Base-by-base conservation (phyloP, 768 basidiomycete species). In the Serpula lacrymans region DNA sequence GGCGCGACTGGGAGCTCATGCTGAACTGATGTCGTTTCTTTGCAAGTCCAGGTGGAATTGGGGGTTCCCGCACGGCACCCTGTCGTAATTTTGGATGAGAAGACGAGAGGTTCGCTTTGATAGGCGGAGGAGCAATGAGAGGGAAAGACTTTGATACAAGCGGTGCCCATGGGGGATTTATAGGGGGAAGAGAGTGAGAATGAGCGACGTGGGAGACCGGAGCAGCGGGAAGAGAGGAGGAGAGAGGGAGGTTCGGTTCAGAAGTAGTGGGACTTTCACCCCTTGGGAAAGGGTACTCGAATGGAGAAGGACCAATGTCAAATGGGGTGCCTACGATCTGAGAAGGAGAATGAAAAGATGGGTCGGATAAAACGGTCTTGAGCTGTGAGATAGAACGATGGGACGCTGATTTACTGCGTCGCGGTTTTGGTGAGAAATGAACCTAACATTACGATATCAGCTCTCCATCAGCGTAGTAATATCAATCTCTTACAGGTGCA, bases 141-240 rank as follows among this genome's bases (percentile, higher is more conserved):
- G 62, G 60, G 17, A 62, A 62, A 1, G 62, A 57, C 38, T 63
- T 64, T 32, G 52, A 39, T 11, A 33, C 24, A 53, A 16, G 42
- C 62, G 60, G 1, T 14, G 57, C 52, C 60, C 60, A 62, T 2
- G 48, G 40, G 0, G 59, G 57, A 26, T 16, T 55, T 54, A 5
- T 50, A 34, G 46, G 54, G 61, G 23, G 58, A 46, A 39, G 54
- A 44, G 14, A 58, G 39, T 3, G 43, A 40, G 35, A 37, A 57
- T 94, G 86, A 16, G 91, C 80, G 41, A 97, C 94, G 41, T 90
- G 84, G 75, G 82, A 85, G 14, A 77, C 71, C 10, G 74, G 48
- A 61, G 96, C 94, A 46, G 63, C 39, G 23, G 41, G 25, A 34
- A 51, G 37, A 35, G 51, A 34, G 18, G 58, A 51, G 10, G 59